These are phyloP conservation scores for Paracoccidioides brasiliensis DNA, from an alignment of 2,329 filamentous ascomycete species.

Conservation along the genomic window DNA sequence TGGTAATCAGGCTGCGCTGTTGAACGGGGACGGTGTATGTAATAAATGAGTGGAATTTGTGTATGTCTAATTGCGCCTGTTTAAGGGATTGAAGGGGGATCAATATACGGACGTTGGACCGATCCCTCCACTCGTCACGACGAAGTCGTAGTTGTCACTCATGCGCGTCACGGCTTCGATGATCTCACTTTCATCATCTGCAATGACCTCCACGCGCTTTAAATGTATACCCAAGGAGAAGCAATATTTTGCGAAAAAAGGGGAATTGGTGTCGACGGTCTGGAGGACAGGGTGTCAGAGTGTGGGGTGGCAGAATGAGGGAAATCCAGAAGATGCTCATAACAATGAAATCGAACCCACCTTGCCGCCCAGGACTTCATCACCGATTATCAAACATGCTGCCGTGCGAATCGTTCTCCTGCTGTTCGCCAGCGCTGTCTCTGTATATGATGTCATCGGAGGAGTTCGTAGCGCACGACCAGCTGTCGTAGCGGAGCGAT, in stretches of 20 bases:
- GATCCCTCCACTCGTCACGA: slow-evolving; percentile 91
- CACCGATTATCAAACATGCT: slow-evolving; percentile 88
- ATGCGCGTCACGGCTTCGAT: slow-evolving; percentile 75
- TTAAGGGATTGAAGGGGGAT: not conserved
- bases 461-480: slow-evolving; percentile 11
- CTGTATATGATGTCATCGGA: slow-evolving; percentile 33
- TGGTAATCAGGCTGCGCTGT: not conserved
- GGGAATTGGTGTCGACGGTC: slow-evolving; percentile 54
- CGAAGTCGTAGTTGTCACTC: slow-evolving; percentile 82
- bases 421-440: slow-evolving; percentile 17
- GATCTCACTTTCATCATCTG: slow-evolving; percentile 84
- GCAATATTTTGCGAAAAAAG: slow-evolving; percentile 53
- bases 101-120: slow-evolving; percentile 63
- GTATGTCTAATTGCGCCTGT: not conserved
- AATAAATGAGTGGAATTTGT: not conserved
- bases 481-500: slow-evolving; percentile 32
- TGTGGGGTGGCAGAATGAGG: too few species aligned
- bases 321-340: not conserved
- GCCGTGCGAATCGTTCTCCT: slow-evolving; percentile 67
- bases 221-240: slow-evolving; percentile 54
- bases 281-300: slow-evolving; percentile 17
- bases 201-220: slow-evolving; percentile 80
- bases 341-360: slow-evolving; percentile 37
- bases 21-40: not conserved
- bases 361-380: slow-evolving; percentile 92